Conservation (phyloP, 805 yeast genomes). For the Candida khao-thaluensis region DNA sequence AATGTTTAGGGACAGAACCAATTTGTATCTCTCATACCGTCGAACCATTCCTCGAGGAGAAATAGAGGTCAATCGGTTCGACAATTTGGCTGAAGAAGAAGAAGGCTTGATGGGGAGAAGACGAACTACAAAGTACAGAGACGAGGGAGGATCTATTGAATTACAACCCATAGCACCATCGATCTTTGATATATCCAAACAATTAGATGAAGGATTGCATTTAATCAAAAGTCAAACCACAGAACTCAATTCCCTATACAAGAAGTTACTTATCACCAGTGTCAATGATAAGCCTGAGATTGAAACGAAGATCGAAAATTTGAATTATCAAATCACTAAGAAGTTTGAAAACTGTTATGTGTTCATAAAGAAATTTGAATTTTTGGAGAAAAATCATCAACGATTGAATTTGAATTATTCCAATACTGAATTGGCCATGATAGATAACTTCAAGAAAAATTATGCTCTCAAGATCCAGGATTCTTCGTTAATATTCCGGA, state of each 20-base stretch:
- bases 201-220: constrained; percentile 61
- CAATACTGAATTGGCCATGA: constrained; percentile 57
- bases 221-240: constrained; percentile 55
- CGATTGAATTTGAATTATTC: constrained; percentile 39
- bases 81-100: constrained; percentile 51
- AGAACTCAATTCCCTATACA: constrained; percentile 67
- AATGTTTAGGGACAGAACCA: constrained; percentile 95
- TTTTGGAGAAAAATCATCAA: constrained; percentile 38
- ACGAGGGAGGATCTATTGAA: constrained; percentile 32
- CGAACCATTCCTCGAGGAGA: constrained; percentile 75
- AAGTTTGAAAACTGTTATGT: constrained; percentile 77
- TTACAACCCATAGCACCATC: constrained; percentile 72
- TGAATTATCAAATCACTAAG: constrained; percentile 73
- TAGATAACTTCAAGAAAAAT: constrained; percentile 77
- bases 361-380: constrained; percentile 63
- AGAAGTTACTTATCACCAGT: constrained; percentile 82
- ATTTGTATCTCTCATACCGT: constrained; percentile 81
- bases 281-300: constrained; percentile 76
- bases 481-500: constrained; percentile 72
- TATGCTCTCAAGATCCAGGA: constrained; percentile 85
- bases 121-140: constrained; percentile 24
- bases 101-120: constrained; percentile 53
- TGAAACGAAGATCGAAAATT: constrained; percentile 74
- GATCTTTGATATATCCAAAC: constrained; percentile 69
- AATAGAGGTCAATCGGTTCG: constrained; percentile 32